Percentiles rank a stretch among this genome's conserved stretches.
Evolutionary conservation across 257 asterid species (phyloP).

Genomic region (Echites panduratus): DNA sequence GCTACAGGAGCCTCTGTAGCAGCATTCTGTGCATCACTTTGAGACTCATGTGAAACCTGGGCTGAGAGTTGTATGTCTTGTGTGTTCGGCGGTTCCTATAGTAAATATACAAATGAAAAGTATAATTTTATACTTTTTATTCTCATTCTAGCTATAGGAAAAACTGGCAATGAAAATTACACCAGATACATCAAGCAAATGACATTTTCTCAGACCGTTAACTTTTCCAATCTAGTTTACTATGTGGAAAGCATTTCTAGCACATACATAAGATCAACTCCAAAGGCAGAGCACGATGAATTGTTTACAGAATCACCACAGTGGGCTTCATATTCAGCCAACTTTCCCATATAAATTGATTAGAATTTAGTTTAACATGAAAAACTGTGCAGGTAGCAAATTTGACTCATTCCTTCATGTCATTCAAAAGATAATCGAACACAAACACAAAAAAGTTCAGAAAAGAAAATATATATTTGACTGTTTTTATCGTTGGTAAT

Average conservation of each 20-base stretch:
- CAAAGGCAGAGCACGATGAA: neutral
- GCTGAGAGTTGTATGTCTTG: slow-evolving; percentile 57
- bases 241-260: neutral
- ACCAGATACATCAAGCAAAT: neutral
- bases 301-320: neutral
- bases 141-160: neutral
- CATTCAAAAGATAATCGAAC: neutral
- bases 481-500: no score
- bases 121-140: neutral
- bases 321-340: neutral
- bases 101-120: neutral
- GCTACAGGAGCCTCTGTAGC: slow-evolving; percentile 62
- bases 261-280: neutral
- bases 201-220: neutral
- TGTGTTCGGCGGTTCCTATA: slow-evolving; percentile 47
- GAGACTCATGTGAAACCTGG: slow-evolving; percentile 54
- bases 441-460: neutral
- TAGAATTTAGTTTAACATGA: neutral
- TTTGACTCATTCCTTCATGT: neutral
- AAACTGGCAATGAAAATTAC: neutral
- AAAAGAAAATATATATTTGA: no score
- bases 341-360: neutral
- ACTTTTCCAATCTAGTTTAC: neutral
- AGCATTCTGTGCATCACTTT: slow-evolving; percentile 53
- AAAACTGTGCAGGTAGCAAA: neutral